These are phyloP conservation scores for Starmerella floricola DNA, from an alignment of 805 yeast genomes.

Conservation along the genomic window DNA sequence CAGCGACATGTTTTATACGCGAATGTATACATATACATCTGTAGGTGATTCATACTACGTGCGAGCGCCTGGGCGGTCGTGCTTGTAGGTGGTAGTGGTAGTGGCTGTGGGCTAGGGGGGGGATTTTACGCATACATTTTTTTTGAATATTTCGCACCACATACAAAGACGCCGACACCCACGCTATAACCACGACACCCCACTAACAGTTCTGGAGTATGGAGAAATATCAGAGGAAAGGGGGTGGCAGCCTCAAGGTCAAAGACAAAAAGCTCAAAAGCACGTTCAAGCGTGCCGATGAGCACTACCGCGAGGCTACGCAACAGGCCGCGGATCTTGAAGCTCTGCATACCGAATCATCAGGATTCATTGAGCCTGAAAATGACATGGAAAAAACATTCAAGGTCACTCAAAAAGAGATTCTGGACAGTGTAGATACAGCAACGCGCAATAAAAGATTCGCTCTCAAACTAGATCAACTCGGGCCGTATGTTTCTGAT, in stretches of 20 bases:
- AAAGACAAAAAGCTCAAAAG: slow-evolving; percentile 29
- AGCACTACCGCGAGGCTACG: slow-evolving; percentile 65
- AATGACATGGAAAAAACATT: slow-evolving; percentile 84
- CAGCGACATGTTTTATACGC: too few relatives aligned
- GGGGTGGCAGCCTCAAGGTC: slow-evolving; percentile 50
- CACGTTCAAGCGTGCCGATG: slow-evolving; percentile 48
- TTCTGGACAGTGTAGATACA: slow-evolving; percentile 61
- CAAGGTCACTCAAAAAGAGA: slow-evolving; percentile 72
- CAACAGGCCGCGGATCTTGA: slow-evolving; percentile 78
- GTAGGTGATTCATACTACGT: too few relatives aligned
- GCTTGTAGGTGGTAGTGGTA: not conserved
- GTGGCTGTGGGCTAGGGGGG: not conserved
- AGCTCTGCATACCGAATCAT: slow-evolving; percentile 67
- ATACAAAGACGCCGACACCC: too few relatives aligned
- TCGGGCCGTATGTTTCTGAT: slow-evolving; percentile 74
- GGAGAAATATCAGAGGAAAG: slow-evolving; percentile 28
- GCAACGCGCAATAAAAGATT: slow-evolving; percentile 63
- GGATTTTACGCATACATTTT: not conserved
- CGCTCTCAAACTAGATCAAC: slow-evolving; percentile 56
- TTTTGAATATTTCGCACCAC: not conserved
- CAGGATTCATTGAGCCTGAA: slow-evolving; percentile 84
- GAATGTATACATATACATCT: too few relatives aligned
- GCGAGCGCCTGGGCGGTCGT: not conserved
- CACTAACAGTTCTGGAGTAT: slow-evolving; percentile 4
- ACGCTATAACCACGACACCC: too few relatives aligned